Evolutionary conservation across 306 rosid genomes (phyloP).

Genomic region (Amphicarpaea edgeworthii): DNA sequence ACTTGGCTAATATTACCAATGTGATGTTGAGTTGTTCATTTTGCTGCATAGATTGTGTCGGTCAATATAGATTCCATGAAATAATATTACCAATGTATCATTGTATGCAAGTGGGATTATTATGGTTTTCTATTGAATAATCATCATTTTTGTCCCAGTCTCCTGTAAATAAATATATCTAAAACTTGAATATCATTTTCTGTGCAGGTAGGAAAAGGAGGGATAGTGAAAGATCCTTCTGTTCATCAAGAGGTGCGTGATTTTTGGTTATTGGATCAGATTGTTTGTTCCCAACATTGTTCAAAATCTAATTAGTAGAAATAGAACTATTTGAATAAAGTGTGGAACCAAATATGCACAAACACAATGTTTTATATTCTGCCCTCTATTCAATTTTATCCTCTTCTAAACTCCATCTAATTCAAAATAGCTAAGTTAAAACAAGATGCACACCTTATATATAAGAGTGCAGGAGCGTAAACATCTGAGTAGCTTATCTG

Average conservation of each 20-base stretch:
- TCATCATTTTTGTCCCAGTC: slow-evolving; percentile 17
- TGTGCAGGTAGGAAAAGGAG: slow-evolving; percentile 64
- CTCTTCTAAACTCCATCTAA: neutral
- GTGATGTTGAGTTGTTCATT: neutral
- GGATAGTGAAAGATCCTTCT: slow-evolving; percentile 62
- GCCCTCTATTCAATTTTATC: neutral
- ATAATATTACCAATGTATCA: neutral
- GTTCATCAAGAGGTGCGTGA: slow-evolving; percentile 63
- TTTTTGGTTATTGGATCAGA: slow-evolving; percentile 27
- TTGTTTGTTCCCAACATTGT: slow-evolving; percentile 7
- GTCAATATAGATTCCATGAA: too few species aligned
- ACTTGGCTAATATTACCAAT: slow-evolving; percentile 1
- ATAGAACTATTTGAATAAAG: slow-evolving; percentile 1
- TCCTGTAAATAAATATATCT: slow-evolving; percentile 31
- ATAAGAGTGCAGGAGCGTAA: too few species aligned
- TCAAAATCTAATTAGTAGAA: slow-evolving; percentile 29
- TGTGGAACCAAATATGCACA: slow-evolving; percentile 13
- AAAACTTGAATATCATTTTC: slow-evolving; percentile 17
- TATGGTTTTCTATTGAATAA: slow-evolving; percentile 31
- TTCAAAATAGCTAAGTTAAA: neutral
- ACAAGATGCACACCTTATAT: neutral
- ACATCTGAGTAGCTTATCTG: too few species aligned
- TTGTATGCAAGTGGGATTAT: slow-evolving; percentile 6
- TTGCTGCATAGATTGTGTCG: neutral
- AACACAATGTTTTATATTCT: slow-evolving; percentile 7